Evolutionary conservation across 1,284 basidiomycete genomes (phyloP).

Genomic region (Sporisorium iseilematis-ciliati): DNA sequence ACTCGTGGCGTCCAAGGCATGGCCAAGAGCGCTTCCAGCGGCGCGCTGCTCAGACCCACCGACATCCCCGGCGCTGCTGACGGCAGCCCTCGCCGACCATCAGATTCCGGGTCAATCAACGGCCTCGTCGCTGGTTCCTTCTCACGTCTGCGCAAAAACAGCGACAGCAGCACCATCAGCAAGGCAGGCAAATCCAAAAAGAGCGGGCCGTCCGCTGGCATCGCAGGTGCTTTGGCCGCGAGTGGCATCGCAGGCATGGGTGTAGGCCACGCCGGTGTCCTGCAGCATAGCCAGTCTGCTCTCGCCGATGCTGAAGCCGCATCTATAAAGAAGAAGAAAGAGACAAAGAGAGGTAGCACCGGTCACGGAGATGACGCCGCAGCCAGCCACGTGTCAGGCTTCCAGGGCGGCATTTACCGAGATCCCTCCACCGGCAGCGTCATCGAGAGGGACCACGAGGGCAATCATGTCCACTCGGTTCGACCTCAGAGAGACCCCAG

Average conservation of each 20-base stretch:
- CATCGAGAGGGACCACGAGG: constrained; percentile 46
- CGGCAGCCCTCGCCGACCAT: constrained; percentile 40
- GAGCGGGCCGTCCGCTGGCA: constrained; percentile 39
- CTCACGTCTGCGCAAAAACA: constrained; percentile 51
- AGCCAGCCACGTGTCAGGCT: constrained; percentile 22
- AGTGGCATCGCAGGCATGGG: constrained; percentile 62
- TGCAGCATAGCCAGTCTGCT: constrained; percentile 39
- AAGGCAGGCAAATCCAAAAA: constrained; percentile 35
- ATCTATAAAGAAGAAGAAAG: constrained; percentile 27
- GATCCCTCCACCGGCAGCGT: constrained; percentile 55
- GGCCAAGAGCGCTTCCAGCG: constrained; percentile 45
- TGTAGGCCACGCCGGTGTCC: constrained; percentile 43
- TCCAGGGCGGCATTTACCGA: constrained; percentile 55
- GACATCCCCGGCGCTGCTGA: constrained; percentile 17
- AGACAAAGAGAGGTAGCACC: constrained; percentile 5
- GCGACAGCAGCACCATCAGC: constrained; percentile 40
- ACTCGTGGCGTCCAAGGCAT: constrained; percentile 16
- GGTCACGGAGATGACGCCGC: neutral
- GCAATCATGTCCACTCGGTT: constrained; percentile 19
- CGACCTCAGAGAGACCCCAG: constrained; percentile 41
- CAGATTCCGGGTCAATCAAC: constrained; percentile 30
- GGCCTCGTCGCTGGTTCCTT: constrained; percentile 16
- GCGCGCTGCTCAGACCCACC: constrained; percentile 35
- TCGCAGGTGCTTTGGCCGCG: constrained; percentile 61
- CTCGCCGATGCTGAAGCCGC: constrained; percentile 21